Evolutionary conservation across 768 basidiomycete genomes (phyloP).

Genomic region (Tylopilus sp.): DNA sequence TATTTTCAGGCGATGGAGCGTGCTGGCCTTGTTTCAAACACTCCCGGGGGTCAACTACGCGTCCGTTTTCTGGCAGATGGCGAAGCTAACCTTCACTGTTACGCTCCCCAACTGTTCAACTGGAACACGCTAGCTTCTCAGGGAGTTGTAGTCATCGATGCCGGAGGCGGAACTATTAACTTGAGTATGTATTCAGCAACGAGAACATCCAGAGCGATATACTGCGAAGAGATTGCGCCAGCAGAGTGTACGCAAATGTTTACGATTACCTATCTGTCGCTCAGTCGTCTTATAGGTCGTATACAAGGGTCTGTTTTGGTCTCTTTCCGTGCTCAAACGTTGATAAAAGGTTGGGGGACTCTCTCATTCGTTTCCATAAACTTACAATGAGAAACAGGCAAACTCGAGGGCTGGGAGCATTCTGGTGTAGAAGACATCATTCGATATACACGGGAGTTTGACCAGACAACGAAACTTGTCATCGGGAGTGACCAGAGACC

Average conservation of each 20-base stretch:
- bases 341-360: not conserved
- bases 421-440: not conserved
- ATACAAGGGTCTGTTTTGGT: not conserved
- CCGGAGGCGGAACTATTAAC: not conserved
- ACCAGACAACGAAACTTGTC: not conserved
- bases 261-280: not conserved
- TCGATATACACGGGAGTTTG: not conserved
- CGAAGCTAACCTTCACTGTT: not conserved
- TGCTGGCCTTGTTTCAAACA: slow-evolving; percentile 19
- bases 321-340: not conserved
- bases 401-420: slow-evolving; percentile 2
- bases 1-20: slow-evolving; percentile 16
- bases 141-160: not conserved
- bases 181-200: not conserved
- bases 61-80: slow-evolving; percentile 8
- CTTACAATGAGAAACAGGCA: not conserved
- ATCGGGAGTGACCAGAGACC: not conserved
- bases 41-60: slow-evolving; percentile 7
- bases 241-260: not conserved
- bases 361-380: not conserved
- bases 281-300: not conserved
- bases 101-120: not conserved
- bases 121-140: not conserved
- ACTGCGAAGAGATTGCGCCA: not conserved
- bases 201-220: not conserved